A percentile compares a stretch with the other conserved stretches of the same genome.
Conservation (phyloP, 2,329 filamentous ascomycete species). For the Neocatenulostroma microsporum region DNA sequence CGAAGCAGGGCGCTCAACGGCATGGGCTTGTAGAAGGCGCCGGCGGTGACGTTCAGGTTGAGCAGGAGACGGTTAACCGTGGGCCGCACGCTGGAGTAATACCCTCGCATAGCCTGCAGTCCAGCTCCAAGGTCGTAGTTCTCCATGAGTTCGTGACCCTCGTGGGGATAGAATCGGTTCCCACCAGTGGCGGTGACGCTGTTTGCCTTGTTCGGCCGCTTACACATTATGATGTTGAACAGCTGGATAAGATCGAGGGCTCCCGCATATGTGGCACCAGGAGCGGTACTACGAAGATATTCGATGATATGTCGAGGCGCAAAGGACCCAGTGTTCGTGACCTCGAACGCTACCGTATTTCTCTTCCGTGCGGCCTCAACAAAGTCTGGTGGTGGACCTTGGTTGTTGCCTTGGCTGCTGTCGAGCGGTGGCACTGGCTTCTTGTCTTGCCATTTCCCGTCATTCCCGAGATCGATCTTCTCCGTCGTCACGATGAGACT, state of each 20-base stretch:
- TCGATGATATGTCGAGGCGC: constrained; percentile 37
- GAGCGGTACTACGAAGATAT: constrained; percentile 33
- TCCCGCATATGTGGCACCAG: constrained; percentile 33
- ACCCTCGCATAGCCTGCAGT: constrained; percentile 53
- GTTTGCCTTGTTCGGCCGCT: constrained; percentile 37
- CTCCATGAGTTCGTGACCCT: constrained; percentile 27
- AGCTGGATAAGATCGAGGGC: constrained; percentile 49
- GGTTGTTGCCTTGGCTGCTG: neutral
- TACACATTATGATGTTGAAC: constrained; percentile 51
- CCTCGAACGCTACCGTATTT: constrained; percentile 30
- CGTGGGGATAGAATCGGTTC: constrained; percentile 47
- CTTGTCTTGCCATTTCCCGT: constrained; percentile 8
- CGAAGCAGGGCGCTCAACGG: constrained; percentile 29
- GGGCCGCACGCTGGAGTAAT: constrained; percentile 54
- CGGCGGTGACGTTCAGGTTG: constrained; percentile 56
- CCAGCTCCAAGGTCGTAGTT: constrained; percentile 40
- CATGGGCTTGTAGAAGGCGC: constrained; percentile 48
- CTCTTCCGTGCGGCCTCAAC: constrained; percentile 21
- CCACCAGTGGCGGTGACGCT: constrained; percentile 41
- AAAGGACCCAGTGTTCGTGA: constrained; percentile 30
- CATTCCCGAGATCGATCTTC: constrained; percentile 17
- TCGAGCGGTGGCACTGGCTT: constrained; percentile 29
- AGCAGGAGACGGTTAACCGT: constrained; percentile 51
- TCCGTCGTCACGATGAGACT: constrained; percentile 30
- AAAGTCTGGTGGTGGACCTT: constrained; percentile 14